Evolutionary conservation across 768 basidiomycete species (phyloP).

Genomic region (Pleurotus pulmonarius): DNA sequence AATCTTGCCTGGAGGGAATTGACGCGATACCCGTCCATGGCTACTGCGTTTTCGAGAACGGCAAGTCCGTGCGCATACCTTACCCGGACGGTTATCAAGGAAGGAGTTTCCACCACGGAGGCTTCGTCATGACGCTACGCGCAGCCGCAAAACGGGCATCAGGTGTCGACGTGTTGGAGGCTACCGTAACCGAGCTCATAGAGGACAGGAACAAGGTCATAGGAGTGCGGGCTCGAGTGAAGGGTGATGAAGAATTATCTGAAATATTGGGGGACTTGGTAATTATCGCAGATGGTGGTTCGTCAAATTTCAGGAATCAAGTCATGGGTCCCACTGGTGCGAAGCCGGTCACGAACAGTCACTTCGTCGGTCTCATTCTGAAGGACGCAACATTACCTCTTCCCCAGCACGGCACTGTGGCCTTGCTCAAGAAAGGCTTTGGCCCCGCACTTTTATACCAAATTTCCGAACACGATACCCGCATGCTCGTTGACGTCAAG

Average conservation of each 20-base stretch:
- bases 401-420: slow-evolving; percentile 79
- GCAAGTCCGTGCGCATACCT: slow-evolving; percentile 78
- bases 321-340: slow-evolving; percentile 53
- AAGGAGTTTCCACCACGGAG: slow-evolving; percentile 90
- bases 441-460: slow-evolving; percentile 95
- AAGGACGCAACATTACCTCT: slow-evolving; percentile 74
- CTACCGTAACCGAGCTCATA: slow-evolving; percentile 74
- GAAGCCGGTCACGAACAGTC: slow-evolving; percentile 58
- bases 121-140: slow-evolving; percentile 79
- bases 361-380: slow-evolving; percentile 85
- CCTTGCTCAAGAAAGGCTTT: slow-evolving; percentile 60
- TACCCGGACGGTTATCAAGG: slow-evolving; percentile 77
- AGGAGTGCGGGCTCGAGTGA: slow-evolving; percentile 62
- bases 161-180: slow-evolving; percentile 81
- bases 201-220: slow-evolving; percentile 53
- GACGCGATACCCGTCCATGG: slow-evolving; percentile 81
- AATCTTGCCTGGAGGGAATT: slow-evolving; percentile 76
- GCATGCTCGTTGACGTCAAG: slow-evolving; percentile 91
- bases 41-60: slow-evolving; percentile 75
- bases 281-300: slow-evolving; percentile 91
- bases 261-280: slow-evolving; percentile 71
- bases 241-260: slow-evolving; percentile 28
- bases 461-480: slow-evolving; percentile 82
- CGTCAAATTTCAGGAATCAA: slow-evolving; percentile 80
- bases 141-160: slow-evolving; percentile 53